Base-by-base conservation (phyloP, 805 yeast genomes). In the Pichia kluyveri region DNA sequence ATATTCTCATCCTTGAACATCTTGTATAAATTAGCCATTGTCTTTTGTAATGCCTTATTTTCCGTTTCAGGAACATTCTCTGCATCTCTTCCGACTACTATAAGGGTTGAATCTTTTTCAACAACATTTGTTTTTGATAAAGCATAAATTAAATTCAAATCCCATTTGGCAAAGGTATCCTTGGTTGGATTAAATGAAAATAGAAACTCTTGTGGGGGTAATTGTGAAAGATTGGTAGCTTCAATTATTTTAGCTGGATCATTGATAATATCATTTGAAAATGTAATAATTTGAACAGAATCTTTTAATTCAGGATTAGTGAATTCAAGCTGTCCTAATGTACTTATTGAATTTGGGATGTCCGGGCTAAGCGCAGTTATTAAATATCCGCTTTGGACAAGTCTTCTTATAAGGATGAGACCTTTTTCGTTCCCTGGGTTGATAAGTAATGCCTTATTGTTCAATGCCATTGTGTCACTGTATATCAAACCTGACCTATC, bases 261-360 rank as follows among this genome's bases (percentile, higher is more conserved):
- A 11, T 8, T 7, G 5, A 45, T 4, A 12, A 27, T 30, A n/a
- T 36, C 41, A 8, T 36, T n/a, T 5, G 27, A 17, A 15, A 40
- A 26, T 8, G 8, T 4, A 14, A 40, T 7, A 27, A 18, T 5
- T 7, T 17, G 4, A 5, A 42, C 18, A 8, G 3, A 9, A 27
- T 23, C 42, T 12, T 14, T 36, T 9, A 47, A 19, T 41, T 51
- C 53, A 10, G 53, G 53, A 37, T 51, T 51, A 9, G 23, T 37
- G 39, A 37, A 37, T 8, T 9, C 19, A 7, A 37, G 26, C 2
- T 15, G 37, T 4, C 8, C 17, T 14, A 34, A 15, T 14, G 7
- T 34, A 8, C 6, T 8, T 15, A 34, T 5, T 15, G 18, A 12
- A 15, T 3, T 15, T 15, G 37, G 37, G 5, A 15, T 34, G 17